phyloP scores from a whole-genome alignment of 2,329 filamentous ascomycete species.

The Aciculosporium take region DNA sequence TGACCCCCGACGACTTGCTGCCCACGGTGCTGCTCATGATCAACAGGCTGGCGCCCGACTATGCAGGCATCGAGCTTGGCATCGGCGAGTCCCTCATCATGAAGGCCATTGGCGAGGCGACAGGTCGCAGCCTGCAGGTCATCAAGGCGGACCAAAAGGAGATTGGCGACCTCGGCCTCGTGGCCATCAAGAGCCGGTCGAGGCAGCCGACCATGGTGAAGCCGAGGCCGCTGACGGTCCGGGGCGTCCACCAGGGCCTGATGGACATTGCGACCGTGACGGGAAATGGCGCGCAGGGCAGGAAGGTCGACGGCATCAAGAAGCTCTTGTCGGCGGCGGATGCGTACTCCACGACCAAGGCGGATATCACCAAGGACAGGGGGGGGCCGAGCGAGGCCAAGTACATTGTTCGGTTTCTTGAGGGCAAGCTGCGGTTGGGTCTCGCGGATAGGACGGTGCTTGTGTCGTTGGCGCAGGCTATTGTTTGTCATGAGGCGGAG shows the following conservation, averaged over 20 bases:
- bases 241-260: conserved; percentile 73
- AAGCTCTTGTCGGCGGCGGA: conserved; percentile 89
- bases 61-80: conserved; percentile 90
- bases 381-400: conserved; percentile 92
- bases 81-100: conserved; percentile 97
- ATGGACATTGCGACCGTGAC: conserved; percentile 78
- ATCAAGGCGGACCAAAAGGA: conserved; percentile 95
- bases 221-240: conserved; percentile 77
- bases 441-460: conserved; percentile 87
- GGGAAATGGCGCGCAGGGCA: conserved; percentile 75
- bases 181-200: conserved; percentile 87
- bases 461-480: conserved; percentile 76
- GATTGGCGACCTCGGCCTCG: conserved; percentile 86
- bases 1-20: conserved; percentile 78
- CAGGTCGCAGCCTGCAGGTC: conserved; percentile 70
- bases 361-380: conserved; percentile 85
- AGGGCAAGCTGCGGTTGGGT: conserved; percentile 84
- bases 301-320: conserved; percentile 91
- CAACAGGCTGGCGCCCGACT: conserved; percentile 94
- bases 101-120: conserved; percentile 94
- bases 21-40: conserved; percentile 90
- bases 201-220: conserved; percentile 99
- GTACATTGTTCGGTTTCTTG: conserved; percentile 80
- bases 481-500: conserved; percentile 71
- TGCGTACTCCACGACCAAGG: conserved; percentile 54